These are phyloP conservation scores for Pterocarpus macrocarpus DNA, from an alignment of 306 rosid species.

Conservation along the genomic window DNA sequence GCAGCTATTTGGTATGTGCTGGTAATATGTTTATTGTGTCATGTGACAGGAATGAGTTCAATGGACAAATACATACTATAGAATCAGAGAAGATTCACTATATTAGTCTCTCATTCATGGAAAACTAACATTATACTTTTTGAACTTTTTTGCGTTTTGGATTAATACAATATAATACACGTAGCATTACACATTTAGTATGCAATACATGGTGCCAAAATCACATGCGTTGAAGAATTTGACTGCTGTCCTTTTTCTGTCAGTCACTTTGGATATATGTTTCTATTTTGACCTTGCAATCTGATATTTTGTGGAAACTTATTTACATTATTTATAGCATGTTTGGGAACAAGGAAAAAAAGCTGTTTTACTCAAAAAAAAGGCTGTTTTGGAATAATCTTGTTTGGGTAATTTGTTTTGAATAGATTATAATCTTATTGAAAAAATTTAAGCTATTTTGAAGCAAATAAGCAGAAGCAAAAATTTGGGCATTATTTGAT, in stretches of 20 bases:
- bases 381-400: too few relatives aligned
- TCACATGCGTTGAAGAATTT: constrained; percentile 10
- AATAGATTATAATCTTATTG: too few relatives aligned
- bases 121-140: constrained; percentile 12
- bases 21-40: neutral
- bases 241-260: neutral
- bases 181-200: neutral
- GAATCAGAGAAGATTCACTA: constrained; percentile 1
- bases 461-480: too few relatives aligned
- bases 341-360: too few relatives aligned
- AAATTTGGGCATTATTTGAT: too few relatives aligned
- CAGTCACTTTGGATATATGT: neutral
- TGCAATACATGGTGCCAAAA: constrained; percentile 11
- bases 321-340: too few relatives aligned
- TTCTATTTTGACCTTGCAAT: constrained; percentile 2
- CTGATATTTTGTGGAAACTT: constrained; percentile 3
- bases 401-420: too few relatives aligned
- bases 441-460: too few relatives aligned
- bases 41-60: neutral
- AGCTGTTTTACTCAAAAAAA: too few relatives aligned
- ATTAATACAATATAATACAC: neutral
- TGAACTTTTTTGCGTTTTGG: constrained; percentile 4
- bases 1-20: constrained; percentile 6
- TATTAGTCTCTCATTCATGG: neutral
- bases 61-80: constrained; percentile 2